Evolutionary conservation across 257 asterid species (phyloP), one percentile per base, ranked within the genome.

Genomic region (Capsicum rhomboideum): DNA sequence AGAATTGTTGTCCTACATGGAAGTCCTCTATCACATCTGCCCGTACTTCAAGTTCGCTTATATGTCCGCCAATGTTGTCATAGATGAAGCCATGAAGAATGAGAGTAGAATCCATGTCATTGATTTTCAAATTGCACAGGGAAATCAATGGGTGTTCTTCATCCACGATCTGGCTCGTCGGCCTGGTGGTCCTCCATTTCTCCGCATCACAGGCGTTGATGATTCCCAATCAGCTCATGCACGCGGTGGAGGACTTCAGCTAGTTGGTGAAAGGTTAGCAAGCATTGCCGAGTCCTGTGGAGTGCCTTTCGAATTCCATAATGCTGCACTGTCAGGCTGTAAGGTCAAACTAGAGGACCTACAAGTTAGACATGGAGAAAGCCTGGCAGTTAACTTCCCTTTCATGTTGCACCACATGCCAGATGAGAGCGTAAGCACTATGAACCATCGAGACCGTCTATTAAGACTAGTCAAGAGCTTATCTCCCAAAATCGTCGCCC

Each of bases 21-120:
- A 88, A 4, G 87, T 94, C 64, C 92, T 97, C n/a, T 95, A 91
- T 80, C 87, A 95, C 14, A 91, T 97, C 56, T 89, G 92, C 79
- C 99, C 99, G 4, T 95, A 97, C 87, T 93, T 88, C 91, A 97
- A 95, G 84, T 97, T 97, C 23, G 99, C 99, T 2, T 97, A 97
- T 58, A 88, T 88, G 84, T 89, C 99, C 10, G 87, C 99, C 67
- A 97, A 94, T 80, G 97, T 91, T 5, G 82, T 90, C n/a, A 94
- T 97, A 9, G 83, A 84, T 14, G 98, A 95, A 87, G 97, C 95
- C 59, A 92, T 95, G 98, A 91, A 88, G 71, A 88, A 92, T 0
- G 99, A 97, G 53, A 86, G 68, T 59, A 87, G 86, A 84, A 91
- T 97, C 90, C 99, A 97, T 66, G 66, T 97, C 72, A 93, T 97